Evolutionary conservation across 331 rosid genomes (phyloP).

Genomic region (Stylosanthes scabra): DNA sequence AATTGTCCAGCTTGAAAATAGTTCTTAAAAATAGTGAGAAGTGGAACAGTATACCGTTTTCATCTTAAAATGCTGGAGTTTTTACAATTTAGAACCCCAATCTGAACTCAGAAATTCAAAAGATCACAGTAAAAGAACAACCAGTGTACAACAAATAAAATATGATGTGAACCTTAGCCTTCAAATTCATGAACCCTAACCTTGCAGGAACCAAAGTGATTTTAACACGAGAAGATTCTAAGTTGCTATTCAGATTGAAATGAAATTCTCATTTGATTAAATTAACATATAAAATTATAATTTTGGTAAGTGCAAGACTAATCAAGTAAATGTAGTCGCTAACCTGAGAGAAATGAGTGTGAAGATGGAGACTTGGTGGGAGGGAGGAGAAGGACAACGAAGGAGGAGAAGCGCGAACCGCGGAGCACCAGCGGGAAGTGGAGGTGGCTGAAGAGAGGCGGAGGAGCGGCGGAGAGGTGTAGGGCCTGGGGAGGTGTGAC

Average conservation of each 20-base stretch:
- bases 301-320: no score
- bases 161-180: not conserved
- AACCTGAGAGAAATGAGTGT: not conserved
- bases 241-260: not conserved
- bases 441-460: not conserved
- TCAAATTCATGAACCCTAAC: not conserved
- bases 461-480: conserved; percentile 3
- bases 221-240: no score
- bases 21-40: not conserved
- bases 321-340: not conserved
- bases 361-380: not conserved
- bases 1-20: no score
- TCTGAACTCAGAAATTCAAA: not conserved
- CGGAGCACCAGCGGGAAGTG: not conserved
- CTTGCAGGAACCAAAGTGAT: no score
- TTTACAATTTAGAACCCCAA: conserved; percentile 9
- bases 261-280: no score
- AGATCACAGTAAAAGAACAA: not conserved
- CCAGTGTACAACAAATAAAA: not conserved
- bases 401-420: not conserved
- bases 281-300: no score
- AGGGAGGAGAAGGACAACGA: not conserved
- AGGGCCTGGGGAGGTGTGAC: not conserved
- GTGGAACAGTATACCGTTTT: not conserved
- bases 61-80: not conserved